Conservation (phyloP, 345 rosid genomes). For the Citrus australasica region DNA sequence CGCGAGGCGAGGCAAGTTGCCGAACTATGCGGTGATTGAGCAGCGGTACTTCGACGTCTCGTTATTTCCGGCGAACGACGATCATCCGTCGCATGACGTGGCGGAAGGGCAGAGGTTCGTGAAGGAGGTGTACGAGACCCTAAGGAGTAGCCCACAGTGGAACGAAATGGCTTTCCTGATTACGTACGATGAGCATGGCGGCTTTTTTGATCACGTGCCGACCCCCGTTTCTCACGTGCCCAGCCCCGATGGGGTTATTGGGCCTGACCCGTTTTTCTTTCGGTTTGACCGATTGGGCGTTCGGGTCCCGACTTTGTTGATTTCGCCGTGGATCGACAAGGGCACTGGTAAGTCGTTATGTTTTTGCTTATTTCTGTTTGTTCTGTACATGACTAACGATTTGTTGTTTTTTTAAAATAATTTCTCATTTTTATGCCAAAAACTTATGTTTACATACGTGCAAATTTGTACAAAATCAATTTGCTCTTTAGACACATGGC, state of each 20-base stretch:
- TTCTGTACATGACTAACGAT: not conserved
- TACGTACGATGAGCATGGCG: conserved; percentile 96
- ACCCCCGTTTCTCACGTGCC: conserved; percentile 82
- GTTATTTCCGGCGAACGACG: conserved; percentile 78
- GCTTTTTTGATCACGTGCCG: conserved; percentile 96
- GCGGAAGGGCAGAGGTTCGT: conserved; percentile 82
- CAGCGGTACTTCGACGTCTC: conserved; percentile 78
- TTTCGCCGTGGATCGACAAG: conserved; percentile 96
- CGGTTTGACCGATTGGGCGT: conserved; percentile 89
- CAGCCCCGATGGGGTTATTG: conserved; percentile 85
- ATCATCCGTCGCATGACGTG: conserved; percentile 95
- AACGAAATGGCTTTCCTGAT: conserved; percentile 85
- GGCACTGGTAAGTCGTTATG: conserved; percentile 60
- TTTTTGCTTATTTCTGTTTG: not conserved
- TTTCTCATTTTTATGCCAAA: not conserved
- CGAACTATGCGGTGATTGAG: conserved; percentile 85
- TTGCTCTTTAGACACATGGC: no score
- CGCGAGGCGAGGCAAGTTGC: conserved; percentile 69
- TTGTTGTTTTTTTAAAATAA: not conserved
- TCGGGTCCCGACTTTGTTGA: conserved; percentile 75
- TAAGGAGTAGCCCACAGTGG: conserved; percentile 97
- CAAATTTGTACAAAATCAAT: no score
- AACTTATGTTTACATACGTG: no score
- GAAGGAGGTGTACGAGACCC: conserved; percentile 91
- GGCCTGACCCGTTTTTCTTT: conserved; percentile 90